Conservation (phyloP, 1,139 yeast genomes). For the Saccharomyces hybrid region DNA sequence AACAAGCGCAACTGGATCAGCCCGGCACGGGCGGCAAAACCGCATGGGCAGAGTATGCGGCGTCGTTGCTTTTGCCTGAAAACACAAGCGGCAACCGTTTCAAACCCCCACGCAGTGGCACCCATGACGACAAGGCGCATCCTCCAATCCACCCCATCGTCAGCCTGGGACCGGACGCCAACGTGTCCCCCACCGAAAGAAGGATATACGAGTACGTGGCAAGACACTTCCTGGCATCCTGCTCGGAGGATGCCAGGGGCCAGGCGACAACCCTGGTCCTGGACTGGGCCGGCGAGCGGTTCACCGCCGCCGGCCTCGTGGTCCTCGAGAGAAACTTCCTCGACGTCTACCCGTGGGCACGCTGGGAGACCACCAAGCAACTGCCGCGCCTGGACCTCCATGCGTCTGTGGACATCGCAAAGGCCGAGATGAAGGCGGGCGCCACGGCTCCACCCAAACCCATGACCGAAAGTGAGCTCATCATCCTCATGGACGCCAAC, state of each 20-base stretch:
- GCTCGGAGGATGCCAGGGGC: slow-evolving; percentile 87
- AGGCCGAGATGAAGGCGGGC: slow-evolving; percentile 61
- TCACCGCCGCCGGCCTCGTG: slow-evolving; percentile 60
- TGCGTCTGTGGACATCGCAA: slow-evolving; percentile 45
- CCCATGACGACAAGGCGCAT: slow-evolving; percentile 89
- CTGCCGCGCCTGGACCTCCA: slow-evolving; percentile 60
- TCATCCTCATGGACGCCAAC: slow-evolving; percentile 90
- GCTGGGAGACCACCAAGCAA: slow-evolving; percentile 63
- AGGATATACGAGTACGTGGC: slow-evolving; percentile 83
- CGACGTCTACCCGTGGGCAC: slow-evolving; percentile 72
- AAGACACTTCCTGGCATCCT: slow-evolving; percentile 82
- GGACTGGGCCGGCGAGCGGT: slow-evolving; percentile 71
- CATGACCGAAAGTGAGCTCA: slow-evolving; percentile 86
- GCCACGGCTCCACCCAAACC: slow-evolving; percentile 71
- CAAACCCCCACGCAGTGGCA: slow-evolving; percentile 65
- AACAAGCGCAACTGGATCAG: slow-evolving; percentile 44
- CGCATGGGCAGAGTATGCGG: slow-evolving; percentile 46
- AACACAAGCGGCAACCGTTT: slow-evolving; percentile 31
- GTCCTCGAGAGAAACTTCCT: slow-evolving; percentile 70
- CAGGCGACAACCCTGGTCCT: slow-evolving; percentile 52
- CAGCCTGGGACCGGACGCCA: slow-evolving; percentile 21
- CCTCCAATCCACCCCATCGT: slow-evolving; percentile 95
- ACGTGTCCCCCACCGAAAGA: slow-evolving; percentile 42
- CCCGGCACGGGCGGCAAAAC: slow-evolving; percentile 15
- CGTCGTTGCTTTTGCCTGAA: slow-evolving; percentile 25